A percentile compares a stretch with the other conserved stretches of the same genome.
These are phyloP conservation scores for Hanseniaspora mollemarum DNA, from an alignment of 805 yeast genomes.

Conservation along the genomic window DNA sequence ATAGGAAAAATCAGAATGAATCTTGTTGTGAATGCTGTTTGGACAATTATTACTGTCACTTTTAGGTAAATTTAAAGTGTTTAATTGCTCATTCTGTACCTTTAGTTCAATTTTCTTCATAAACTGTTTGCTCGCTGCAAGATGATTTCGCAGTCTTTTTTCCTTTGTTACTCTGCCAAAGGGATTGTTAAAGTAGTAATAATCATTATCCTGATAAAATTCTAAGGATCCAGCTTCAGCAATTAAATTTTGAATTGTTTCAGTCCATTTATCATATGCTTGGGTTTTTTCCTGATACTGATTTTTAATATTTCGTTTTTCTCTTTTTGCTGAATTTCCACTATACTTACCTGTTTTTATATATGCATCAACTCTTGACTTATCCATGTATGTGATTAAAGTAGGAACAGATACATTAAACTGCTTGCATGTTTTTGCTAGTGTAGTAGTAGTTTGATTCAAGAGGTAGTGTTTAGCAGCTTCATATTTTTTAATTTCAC, in stretches of 20 bases:
- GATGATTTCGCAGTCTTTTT: too few species aligned
- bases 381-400: conserved; percentile 16
- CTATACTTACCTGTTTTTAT: conserved; percentile 16
- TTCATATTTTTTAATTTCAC: conserved; percentile 15
- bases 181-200: too few species aligned
- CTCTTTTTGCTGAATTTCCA: conserved; percentile 14
- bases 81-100: neutral
- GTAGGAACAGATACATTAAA: conserved; percentile 16
- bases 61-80: too few species aligned
- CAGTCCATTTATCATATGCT: conserved; percentile 7
- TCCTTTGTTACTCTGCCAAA: too few species aligned
- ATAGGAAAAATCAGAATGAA: too few species aligned
- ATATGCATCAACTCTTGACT: conserved; percentile 13
- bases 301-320: conserved; percentile 14
- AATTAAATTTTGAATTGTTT: conserved; percentile 1
- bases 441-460: conserved; percentile 11
- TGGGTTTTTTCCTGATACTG: conserved; percentile 15
- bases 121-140: neutral
- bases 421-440: conserved; percentile 10
- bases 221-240: neutral
- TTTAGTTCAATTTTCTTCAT: conserved; percentile 7
- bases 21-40: too few species aligned
- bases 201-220: too few species aligned
- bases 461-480: conserved; percentile 16
- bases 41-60: too few species aligned